A percentile compares a stretch with the other conserved stretches of the same genome.
Conservation (phyloP, 805 yeast species). For the Saccharomycopsis olivae region DNA sequence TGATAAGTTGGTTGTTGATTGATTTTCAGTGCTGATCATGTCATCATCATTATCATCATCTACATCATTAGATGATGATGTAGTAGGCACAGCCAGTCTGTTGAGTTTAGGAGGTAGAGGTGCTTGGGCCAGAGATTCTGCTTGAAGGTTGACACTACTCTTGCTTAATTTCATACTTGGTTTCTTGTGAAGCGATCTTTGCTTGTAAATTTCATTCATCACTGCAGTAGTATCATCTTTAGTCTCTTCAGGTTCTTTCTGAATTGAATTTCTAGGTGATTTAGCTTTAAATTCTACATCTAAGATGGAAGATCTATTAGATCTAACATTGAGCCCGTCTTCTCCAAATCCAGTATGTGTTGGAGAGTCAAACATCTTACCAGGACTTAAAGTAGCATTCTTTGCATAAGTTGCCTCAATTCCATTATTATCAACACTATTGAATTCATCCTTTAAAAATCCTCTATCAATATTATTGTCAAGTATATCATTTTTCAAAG, state of each 20-base stretch:
- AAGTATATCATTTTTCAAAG: slow-evolving; percentile 8
- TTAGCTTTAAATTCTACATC: slow-evolving; percentile 15
- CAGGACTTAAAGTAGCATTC: slow-evolving; percentile 5
- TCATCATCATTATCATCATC: slow-evolving; percentile 20
- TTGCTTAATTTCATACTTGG: slow-evolving; percentile 10
- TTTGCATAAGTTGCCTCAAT: slow-evolving; percentile 7
- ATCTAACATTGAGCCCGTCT: neutral
- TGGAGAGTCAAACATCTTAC: slow-evolving; percentile 12
- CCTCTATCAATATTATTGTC: slow-evolving; percentile 2
- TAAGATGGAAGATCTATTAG: slow-evolving; percentile 14
- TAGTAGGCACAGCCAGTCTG: neutral
- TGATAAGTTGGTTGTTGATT: neutral
- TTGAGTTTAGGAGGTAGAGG: slow-evolving; percentile 3
- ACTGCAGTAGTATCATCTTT: slow-evolving; percentile 6
- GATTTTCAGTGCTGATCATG: slow-evolving; percentile 20
- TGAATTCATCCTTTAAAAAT: slow-evolving; percentile 5
- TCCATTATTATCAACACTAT: slow-evolving; percentile 9
- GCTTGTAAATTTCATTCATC: slow-evolving; percentile 14
- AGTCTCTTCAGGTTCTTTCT: slow-evolving; percentile 15
- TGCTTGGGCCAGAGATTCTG: slow-evolving; percentile 10
- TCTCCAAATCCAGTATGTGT: neutral
- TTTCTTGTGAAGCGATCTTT: slow-evolving; percentile 6
- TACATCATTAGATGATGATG: neutral
- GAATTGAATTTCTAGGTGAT: slow-evolving; percentile 11
- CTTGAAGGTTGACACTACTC: neutral